Evolutionary conservation across 1,284 basidiomycete genomes (phyloP), one percentile per base, ranked within the genome.

Genomic region (Apiotrichum porosum): DNA sequence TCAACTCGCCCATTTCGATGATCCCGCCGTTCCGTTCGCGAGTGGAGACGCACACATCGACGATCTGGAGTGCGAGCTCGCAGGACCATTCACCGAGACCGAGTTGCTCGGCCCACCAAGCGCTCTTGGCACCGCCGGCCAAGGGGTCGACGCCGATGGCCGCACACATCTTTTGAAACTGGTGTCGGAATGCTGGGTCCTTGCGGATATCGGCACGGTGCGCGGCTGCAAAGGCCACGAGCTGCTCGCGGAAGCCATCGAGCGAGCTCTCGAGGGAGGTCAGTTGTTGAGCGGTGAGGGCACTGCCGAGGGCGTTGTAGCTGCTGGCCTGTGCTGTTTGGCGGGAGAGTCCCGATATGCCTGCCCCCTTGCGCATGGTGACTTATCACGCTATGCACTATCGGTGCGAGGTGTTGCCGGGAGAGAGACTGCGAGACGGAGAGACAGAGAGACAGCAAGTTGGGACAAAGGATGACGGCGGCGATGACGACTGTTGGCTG

Each of bases 141-240:
- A 98, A 80, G 0, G 95, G 94, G 69, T 98, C 95, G 17, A 99
- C 89, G 23, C 91, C 92, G 47, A 99, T 87, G 14, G 85, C 84
- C 1, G 86, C 81, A 68, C 95, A 99, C 91, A 98, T 97, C 52
- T 88, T 85, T 62, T 93, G 90, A 72, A 98, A 98, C 14, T 85
- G 86, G 77, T 87, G 86, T 3, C 94, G 80, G 67, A 98, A 94
- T 2, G 81, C 79, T 1, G 95, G 88, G 63, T 97, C 88, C 47
- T 79, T 79, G 50, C 83, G 80, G 65, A 99, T 97, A 50, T 87
- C 84, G 38, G 85, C 81, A 19, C 89, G 83, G 69, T 97, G 93
- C 12, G 80, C 81, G 6, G 81, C 76, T 0, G 93, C 90, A 65
- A 97, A 98, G 51, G 79, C 78, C 9, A 83, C 75, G 43, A 98